Conservation (phyloP, 2,329 filamentous ascomycete genomes). For the Coniella lustricola region DNA sequence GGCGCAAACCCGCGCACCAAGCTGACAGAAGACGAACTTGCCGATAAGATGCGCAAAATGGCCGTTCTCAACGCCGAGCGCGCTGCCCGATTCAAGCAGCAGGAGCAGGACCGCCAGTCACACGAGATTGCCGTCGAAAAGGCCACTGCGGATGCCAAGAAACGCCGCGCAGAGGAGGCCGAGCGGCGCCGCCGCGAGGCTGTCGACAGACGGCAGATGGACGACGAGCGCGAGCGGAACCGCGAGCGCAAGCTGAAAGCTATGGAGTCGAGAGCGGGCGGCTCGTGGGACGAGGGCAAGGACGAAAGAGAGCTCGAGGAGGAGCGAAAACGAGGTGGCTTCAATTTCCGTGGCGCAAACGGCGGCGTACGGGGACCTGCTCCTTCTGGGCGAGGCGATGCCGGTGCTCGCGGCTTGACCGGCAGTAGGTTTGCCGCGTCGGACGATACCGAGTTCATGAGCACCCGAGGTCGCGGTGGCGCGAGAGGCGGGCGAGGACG, state of each 20-base stretch:
- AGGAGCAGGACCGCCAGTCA: constrained; percentile 48
- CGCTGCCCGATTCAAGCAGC: constrained; percentile 51
- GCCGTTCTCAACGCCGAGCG: constrained; percentile 52
- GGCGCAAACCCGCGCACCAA: constrained; percentile 54
- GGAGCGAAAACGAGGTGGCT: constrained; percentile 26
- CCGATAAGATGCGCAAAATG: constrained; percentile 55
- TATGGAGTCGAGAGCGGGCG: constrained; percentile 44
- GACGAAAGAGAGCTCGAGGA: constrained; percentile 34
- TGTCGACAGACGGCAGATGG: constrained; percentile 43
- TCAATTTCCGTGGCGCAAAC: constrained; percentile 31
- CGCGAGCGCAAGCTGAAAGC: constrained; percentile 55
- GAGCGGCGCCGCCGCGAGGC: constrained; percentile 45
- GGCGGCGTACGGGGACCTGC: constrained; percentile 34
- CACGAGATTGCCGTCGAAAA: constrained; percentile 48
- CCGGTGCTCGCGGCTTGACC: constrained; percentile 27
- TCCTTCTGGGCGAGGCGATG: constrained; percentile 19
- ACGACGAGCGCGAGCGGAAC: constrained; percentile 55
- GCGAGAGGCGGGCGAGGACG: constrained; percentile 27
- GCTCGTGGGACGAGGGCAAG: constrained; percentile 55
- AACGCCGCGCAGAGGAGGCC: constrained; percentile 44
- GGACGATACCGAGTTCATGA: constrained; percentile 20
- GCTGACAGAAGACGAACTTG: constrained; percentile 51
- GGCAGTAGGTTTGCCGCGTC: constrained; percentile 37
- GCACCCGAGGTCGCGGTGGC: constrained; percentile 26
- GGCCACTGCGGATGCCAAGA: constrained; percentile 48